Evolutionary conservation across 352 stramenopile species (phyloP), one percentile per base, ranked within the genome.

Genomic region (Phytophthora pisi): DNA sequence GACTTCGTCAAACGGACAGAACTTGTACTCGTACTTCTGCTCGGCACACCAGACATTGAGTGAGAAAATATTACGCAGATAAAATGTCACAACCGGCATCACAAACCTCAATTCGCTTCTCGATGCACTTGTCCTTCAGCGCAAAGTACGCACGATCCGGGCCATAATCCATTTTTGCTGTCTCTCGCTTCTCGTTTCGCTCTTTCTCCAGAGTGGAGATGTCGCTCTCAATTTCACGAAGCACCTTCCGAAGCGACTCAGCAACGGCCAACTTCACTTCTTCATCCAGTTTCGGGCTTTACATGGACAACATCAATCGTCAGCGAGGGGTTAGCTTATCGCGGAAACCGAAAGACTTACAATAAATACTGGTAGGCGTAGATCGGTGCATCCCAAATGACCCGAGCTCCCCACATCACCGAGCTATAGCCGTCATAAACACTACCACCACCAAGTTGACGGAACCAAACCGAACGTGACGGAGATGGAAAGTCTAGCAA

Each of bases 21-120:
- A 77, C 50, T 94, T 95, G 79, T 97, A 98, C 46, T 70, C 66
- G 72, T 98, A 98, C 76, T 92, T 90, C 77, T 92, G 30, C 13
- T 49, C 46, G 26, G 3, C 24, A 36, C 52, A n/a, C 45, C 42
- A 50, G 54, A 2, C 8, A 38, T 8, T 36, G 28, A 54, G 42
- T 45, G 20, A 61, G 34, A 3, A 15, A 56, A 1, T 30, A 54
- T 51, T 18, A 67, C 13, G 15, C 36, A 43, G 15, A n/a, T 16
- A 16, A 11, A 51, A 36, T 16, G 11, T 16, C 13, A 52, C 45
- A 4, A 26, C 34, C 56, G 9, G 42, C 8, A 45, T 26, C n/a
- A 57, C 65, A 23, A 62, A 91, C 86, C 82, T 93, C 88, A 24
- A 96, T 80, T 50, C 82, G 75, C 45, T 87, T 90, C 64, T 89